A percentile compares a stretch with the other conserved stretches of the same genome.
phyloP scores from a whole-genome alignment of 805 yeast genomes.

The Saccharomycopsis fermentans region DNA sequence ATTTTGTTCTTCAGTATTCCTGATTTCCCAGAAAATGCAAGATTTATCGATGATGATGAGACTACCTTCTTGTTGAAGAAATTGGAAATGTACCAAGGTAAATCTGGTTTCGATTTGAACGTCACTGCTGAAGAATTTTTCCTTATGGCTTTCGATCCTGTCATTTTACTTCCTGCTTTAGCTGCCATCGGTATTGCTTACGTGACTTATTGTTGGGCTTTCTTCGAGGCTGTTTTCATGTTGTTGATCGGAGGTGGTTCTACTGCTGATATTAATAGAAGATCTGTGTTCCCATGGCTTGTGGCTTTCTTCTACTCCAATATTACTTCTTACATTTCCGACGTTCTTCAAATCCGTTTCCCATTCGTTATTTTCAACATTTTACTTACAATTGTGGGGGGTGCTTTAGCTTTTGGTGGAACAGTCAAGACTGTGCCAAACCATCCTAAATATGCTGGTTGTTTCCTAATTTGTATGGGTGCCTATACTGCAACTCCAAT shows the following conservation, averaged over 20 bases:
- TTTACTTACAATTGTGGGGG: conserved; percentile 40
- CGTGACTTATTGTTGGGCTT: conserved; percentile 16
- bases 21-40: conserved; percentile 67
- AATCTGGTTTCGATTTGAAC: conserved; percentile 40
- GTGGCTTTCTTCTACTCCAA: conserved; percentile 13
- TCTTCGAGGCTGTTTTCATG: conserved; percentile 15
- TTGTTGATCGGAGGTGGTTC: conserved; percentile 5
- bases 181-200: conserved; percentile 13
- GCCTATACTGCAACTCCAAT: conserved; percentile 61
- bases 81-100: conserved; percentile 42
- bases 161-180: conserved; percentile 12
- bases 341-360: conserved; percentile 35
- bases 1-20: conserved; percentile 41
- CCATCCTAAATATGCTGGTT: conserved; percentile 45
- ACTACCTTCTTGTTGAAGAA: conserved; percentile 46
- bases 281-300: conserved; percentile 17
- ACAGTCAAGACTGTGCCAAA: conserved; percentile 16
- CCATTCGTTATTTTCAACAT: conserved; percentile 30
- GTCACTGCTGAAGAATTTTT: conserved; percentile 36
- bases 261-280: conserved; percentile 13
- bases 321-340: conserved; percentile 24
- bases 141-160: conserved; percentile 29
- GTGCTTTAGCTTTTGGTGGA: conserved; percentile 41
- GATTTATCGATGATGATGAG: conserved; percentile 43
- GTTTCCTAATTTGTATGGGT: conserved; percentile 44